phyloP scores from a whole-genome alignment of 2,329 filamentous ascomycete species.

The Annulohypoxylon truncatum region DNA sequence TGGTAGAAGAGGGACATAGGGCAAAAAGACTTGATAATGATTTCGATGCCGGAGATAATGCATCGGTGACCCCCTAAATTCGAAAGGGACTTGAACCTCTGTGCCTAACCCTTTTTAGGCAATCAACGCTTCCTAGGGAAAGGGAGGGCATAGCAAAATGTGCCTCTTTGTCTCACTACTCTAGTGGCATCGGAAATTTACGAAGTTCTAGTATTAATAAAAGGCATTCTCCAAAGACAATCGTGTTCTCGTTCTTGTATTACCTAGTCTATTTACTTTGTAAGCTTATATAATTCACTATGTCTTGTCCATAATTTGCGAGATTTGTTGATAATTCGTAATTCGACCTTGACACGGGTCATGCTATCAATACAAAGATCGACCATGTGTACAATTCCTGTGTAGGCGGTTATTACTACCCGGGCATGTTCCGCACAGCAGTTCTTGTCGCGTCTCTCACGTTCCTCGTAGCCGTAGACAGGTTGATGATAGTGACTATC shows the following conservation, averaged over 20 bases:
- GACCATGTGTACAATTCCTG: neutral
- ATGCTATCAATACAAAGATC: constrained; percentile 20
- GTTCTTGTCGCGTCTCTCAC: too few relatives aligned
- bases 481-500: neutral
- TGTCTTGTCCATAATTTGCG: neutral
- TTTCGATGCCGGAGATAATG: constrained; percentile 23
- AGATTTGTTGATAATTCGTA: neutral
- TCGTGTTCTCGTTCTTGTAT: constrained; percentile 20
- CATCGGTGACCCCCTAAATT: constrained; percentile 29
- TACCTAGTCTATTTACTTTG: neutral
- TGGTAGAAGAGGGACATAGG: constrained; percentile 45
- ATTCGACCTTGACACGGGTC: neutral
- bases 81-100: constrained; percentile 7
- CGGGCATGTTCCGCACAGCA: neutral
- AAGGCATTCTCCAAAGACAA: constrained; percentile 1
- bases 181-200: neutral
- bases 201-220: constrained; percentile 8
- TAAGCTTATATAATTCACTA: constrained; percentile 2
- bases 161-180: neutral
- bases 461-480: neutral
- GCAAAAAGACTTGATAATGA: constrained; percentile 41
- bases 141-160: neutral
- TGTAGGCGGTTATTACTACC: neutral
- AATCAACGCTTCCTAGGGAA: neutral
- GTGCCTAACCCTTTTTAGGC: neutral